Base-by-base conservation (phyloP, 2,329 filamentous ascomycete genomes). In the Alternaria arbusti region DNA sequence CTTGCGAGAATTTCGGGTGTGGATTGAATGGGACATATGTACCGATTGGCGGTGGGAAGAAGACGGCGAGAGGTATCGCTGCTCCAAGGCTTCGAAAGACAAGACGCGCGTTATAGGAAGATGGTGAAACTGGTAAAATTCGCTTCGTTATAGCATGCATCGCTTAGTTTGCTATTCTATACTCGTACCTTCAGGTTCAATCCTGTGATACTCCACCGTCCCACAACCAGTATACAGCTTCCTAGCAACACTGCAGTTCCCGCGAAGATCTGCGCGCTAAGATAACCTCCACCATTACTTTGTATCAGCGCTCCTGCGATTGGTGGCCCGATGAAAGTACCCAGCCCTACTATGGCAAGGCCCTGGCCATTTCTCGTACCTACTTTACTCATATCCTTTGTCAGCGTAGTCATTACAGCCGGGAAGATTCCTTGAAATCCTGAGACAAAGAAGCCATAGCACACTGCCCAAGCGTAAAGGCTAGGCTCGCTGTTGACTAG, bases 301-400 rank as follows among this genome's bases (percentile, higher is more conserved):
- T 82, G 76, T 8, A 85, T 82, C 58, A 85, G 51, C 1, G 81
- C 82, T 5, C 84, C 84, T 1, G 83, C 83, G 63, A 85, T 78
- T 0, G 83, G 82, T 6, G 83, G 82, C 0, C 84, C 84, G 4
- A 81, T 82, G 43, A 85, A 71, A 17, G 77, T 79, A 0, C 82
- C 82, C 26, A 85, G 68, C 9, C 81, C 82, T 11, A 84, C 80
- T 25, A 84, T 77, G 0, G 77, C 79, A 59, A 85, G 83, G 0
- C 82, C 82, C 81, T 85, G 84, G 0, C 84, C 84, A 66, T 84
- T 82, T 15, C 84, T 74, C 3, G 82, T 81, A 0, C 84, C 84
- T 0, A 80, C 77, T 58, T 84, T 84, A 28, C 77, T 81, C 68
- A 84, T 67, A 64, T 85, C 83, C n/a, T 78, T 80, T 0, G 83